Evolutionary conservation across 352 stramenopile species (phyloP), one percentile per base, ranked within the genome.

Genomic region (Phytopythium aichiense): DNA sequence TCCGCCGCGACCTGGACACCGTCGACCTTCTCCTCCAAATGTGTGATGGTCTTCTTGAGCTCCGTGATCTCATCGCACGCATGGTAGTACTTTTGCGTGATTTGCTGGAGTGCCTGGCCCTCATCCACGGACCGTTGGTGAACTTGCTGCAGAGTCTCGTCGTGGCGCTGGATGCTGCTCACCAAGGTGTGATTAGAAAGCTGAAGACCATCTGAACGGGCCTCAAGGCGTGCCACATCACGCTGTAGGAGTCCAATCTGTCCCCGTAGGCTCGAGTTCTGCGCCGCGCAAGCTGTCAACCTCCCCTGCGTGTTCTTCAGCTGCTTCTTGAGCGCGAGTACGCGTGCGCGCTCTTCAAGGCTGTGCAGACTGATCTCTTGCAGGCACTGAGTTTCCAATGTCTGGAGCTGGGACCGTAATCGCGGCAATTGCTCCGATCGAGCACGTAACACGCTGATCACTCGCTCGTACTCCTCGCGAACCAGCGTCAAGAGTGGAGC

Each of bases 31-130:
- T 92, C 81, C 67, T 92, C 81, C 2, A 92, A 61, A 43, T 73
- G 46, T 20, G 75, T 69, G n/a, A 91, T 74, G 0, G 84, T 91
- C 35, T 77, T 77, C 57, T 88, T 88, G 23, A 91, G 72, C 61
- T 92, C 83, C 1, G 74, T 72, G 22, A 92, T 84, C 65, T 91
- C 81, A 9, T 92, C 84, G 57, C 77, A 86, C 4, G 79, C 79
- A 48, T 86, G 79, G 43, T 86, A 76, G 60, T 89, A 92, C 49
- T 85, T 79, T 43, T 68, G 73, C 23, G 74, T 79, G 25, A 89
- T 70, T 43, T 86, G 76, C 52, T 84, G 65, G 0, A 89, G 49
- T 2, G 71, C 72, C 20, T 72, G 67, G 15, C 68, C 69, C 42
- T 91, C 84, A 57, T 86, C 77, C 20, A 80, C 65, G 2, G 73